phyloP scores from a whole-genome alignment of 768 basidiomycete genomes.

The Leccinellum luteum region DNA sequence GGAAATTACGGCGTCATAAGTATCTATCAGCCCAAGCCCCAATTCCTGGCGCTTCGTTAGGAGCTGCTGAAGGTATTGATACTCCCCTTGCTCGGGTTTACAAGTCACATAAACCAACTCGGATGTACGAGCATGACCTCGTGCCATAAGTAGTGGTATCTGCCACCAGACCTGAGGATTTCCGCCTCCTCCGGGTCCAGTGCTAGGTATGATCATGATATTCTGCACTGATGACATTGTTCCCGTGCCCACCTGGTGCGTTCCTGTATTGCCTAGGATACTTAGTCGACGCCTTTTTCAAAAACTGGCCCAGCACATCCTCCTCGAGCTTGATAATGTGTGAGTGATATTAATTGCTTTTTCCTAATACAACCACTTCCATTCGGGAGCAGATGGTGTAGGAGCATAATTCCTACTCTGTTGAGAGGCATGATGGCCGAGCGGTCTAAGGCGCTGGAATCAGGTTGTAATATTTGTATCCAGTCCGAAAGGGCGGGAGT shows the following conservation, averaged over 20 bases:
- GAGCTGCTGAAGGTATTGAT: background rate
- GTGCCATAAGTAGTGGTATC: too few species aligned
- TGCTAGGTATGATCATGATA: background rate
- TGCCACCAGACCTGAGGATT: background rate
- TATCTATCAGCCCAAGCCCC: too few species aligned
- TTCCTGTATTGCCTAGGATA: background rate
- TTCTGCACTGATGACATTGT: background rate
- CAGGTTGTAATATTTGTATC: slow-evolving; percentile 33
- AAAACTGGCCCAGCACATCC: background rate
- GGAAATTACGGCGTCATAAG: too few species aligned
- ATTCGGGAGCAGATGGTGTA: background rate
- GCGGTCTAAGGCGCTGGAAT: slow-evolving; percentile 61
- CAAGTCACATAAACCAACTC: background rate
- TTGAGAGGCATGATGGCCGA: slow-evolving; percentile 45
- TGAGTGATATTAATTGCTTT: background rate
- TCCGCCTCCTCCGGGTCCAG: background rate
- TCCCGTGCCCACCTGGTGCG: background rate
- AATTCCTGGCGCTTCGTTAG: background rate
- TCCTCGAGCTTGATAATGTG: background rate
- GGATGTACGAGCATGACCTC: background rate
- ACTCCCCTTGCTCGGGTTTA: background rate
- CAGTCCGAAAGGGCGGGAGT: slow-evolving; percentile 37
- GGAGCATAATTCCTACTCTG: background rate
- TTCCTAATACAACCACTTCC: background rate
- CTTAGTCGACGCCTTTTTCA: background rate